Conservation (phyloP, 2,329 filamentous ascomycete species). For the Fusarium sp. region DNA sequence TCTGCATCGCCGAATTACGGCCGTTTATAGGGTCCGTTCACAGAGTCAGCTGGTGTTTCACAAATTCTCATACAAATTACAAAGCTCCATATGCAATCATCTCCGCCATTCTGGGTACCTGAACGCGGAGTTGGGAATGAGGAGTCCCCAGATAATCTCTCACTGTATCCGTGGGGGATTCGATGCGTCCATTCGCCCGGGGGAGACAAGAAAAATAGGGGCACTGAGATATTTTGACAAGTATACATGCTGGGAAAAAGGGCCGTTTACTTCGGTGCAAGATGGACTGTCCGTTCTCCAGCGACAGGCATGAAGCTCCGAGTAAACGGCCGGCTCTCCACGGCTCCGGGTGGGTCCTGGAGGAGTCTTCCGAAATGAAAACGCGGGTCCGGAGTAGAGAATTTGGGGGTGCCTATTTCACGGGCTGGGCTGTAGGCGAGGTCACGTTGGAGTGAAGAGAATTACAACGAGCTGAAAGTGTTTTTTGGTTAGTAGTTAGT, state of each 20-base stretch:
- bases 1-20: slow-evolving; percentile 30
- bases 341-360: slow-evolving; percentile 28
- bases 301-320: slow-evolving; percentile 39
- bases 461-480: background rate
- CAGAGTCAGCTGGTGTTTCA: slow-evolving; percentile 27
- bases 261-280: slow-evolving; percentile 27
- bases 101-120: background rate
- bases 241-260: slow-evolving; percentile 9
- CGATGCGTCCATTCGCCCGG: background rate
- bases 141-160: slow-evolving; percentile 29
- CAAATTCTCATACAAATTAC: background rate
- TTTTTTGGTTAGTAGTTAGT: background rate
- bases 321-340: slow-evolving; percentile 40
- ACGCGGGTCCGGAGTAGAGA: slow-evolving; percentile 24
- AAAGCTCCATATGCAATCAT: slow-evolving; percentile 6
- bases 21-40: slow-evolving; percentile 25
- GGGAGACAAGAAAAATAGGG: slow-evolving; percentile 3
- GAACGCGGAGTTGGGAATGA: background rate
- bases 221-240: slow-evolving; percentile 24
- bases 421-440: background rate
- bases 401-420: background rate
- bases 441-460: background rate
- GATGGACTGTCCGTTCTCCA: slow-evolving; percentile 28
- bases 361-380: slow-evolving; percentile 23
- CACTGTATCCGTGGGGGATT: slow-evolving; percentile 9